Evolutionary conservation across 352 stramenopile species (phyloP).

Genomic region (Phytophthora crassamura): DNA sequence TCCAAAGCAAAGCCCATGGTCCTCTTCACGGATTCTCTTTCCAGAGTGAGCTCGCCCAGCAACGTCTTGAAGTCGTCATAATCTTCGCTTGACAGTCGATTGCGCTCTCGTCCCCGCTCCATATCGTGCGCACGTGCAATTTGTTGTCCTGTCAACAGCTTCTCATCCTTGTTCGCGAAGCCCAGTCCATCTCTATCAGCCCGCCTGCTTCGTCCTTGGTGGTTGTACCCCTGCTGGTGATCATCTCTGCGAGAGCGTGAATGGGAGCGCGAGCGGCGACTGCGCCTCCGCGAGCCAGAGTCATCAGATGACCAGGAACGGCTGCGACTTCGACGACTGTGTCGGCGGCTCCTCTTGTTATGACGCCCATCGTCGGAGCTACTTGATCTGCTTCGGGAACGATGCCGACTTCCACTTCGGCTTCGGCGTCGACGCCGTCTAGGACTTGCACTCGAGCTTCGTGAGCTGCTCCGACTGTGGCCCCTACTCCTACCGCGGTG

Average conservation of each 20-base stretch:
- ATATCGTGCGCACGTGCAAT: constrained; percentile 73
- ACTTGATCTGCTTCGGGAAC: constrained; percentile 34
- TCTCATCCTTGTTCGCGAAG: constrained; percentile 22
- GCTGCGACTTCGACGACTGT: constrained; percentile 27
- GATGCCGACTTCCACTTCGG: constrained; percentile 35
- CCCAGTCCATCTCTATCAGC: constrained; percentile 2
- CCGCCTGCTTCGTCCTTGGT: constrained; percentile 15
- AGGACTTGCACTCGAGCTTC: constrained; percentile 34
- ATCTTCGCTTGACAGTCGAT: constrained; percentile 52
- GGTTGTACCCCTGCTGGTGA: constrained; percentile 12
- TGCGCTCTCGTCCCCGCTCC: constrained; percentile 62
- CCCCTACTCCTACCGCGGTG: constrained; percentile 26
- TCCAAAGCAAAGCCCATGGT: constrained; percentile 84
- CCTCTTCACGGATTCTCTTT: constrained; percentile 73
- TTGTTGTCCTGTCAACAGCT: constrained; percentile 73
- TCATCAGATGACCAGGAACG: constrained; percentile 38
- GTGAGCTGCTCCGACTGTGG: constrained; percentile 48
- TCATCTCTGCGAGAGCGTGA: constrained; percentile 14
- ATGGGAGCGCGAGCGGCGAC: constrained; percentile 26
- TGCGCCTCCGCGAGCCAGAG: constrained; percentile 22
- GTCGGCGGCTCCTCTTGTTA: constrained; percentile 17
- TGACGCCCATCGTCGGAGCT: constrained; percentile 20
- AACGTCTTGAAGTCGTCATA: constrained; percentile 65
- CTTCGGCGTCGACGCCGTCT: constrained; percentile 35
- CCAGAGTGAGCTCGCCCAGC: constrained; percentile 56